Conservation (phyloP, 495 filamentous ascomycete species). For the Acidomyces sp. region DNA sequence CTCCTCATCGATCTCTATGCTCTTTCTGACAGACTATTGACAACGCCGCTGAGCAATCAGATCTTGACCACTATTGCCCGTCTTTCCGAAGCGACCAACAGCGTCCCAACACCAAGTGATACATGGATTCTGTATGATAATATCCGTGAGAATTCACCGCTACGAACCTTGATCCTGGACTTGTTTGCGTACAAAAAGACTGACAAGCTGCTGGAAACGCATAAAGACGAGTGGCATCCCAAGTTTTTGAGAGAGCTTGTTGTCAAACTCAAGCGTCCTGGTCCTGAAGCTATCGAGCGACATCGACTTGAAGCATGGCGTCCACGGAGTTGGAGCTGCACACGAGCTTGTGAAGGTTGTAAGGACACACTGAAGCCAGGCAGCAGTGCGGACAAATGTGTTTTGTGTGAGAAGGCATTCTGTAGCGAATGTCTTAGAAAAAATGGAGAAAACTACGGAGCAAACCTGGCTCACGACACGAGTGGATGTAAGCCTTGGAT, state of each 20-base stretch:
- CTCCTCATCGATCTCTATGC: conserved; percentile 34
- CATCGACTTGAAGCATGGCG: conserved; percentile 23
- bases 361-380: conserved; percentile 20
- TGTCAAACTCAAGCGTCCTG: conserved; percentile 27
- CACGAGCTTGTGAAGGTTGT: conserved; percentile 26
- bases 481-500: conserved; percentile 30
- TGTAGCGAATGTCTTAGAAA: conserved; percentile 23
- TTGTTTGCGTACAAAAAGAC: conserved; percentile 40
- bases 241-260: conserved; percentile 28
- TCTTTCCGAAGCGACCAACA: conserved; percentile 34
- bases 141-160: conserved; percentile 18
- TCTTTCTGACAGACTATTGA: conserved; percentile 33
- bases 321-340: conserved; percentile 15
- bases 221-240: conserved; percentile 33
- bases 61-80: conserved; percentile 29
- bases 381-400: conserved; percentile 19
- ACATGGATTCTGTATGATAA: conserved; percentile 32
- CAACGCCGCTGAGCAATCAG: conserved; percentile 30
- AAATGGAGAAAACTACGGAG: conserved; percentile 14
- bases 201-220: conserved; percentile 31
- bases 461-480: conserved; percentile 14
- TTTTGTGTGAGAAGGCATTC: conserved; percentile 23
- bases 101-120: conserved; percentile 35
- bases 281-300: conserved; percentile 21
- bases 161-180: conserved; percentile 33